These are phyloP conservation scores for Neoboletus subvelutipes DNA, from an alignment of 768 basidiomycete species.

Conservation along the genomic window DNA sequence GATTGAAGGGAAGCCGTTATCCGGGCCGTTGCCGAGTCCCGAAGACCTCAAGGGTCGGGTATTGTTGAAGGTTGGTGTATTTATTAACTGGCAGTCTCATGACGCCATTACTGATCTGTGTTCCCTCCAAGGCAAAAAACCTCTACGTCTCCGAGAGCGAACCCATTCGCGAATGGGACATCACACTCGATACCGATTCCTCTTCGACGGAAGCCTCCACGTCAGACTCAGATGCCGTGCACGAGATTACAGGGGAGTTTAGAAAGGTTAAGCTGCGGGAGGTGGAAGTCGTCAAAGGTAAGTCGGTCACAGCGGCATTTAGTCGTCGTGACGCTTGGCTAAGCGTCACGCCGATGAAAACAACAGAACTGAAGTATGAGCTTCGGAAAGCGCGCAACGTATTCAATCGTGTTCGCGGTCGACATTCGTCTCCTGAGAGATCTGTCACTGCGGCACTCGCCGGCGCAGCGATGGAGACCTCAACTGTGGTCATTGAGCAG, in stretches of 20 bases:
- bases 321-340: slow-evolving; percentile 13
- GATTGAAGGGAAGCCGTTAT: slow-evolving; percentile 45
- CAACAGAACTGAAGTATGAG: slow-evolving; percentile 39
- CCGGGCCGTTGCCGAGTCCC: slow-evolving; percentile 76
- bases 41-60: slow-evolving; percentile 75
- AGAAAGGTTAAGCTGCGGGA: slow-evolving; percentile 29
- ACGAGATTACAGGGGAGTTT: slow-evolving; percentile 29
- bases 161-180: slow-evolving; percentile 31
- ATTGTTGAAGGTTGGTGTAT: slow-evolving; percentile 69
- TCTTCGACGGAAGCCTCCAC: slow-evolving; percentile 43
- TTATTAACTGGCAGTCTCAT: background rate
- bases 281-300: slow-evolving; percentile 39
- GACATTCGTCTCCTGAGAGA: slow-evolving; percentile 23
- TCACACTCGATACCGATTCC: slow-evolving; percentile 40
- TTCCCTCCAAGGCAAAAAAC: slow-evolving; percentile 64
- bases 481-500: slow-evolving; percentile 19
- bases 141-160: slow-evolving; percentile 51
- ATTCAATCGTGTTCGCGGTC: slow-evolving; percentile 42
- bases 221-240: slow-evolving; percentile 28
- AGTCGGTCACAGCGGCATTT: background rate
- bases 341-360: slow-evolving; percentile 9
- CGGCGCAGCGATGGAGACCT: slow-evolving; percentile 4
- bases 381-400: slow-evolving; percentile 41
- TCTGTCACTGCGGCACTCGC: slow-evolving; percentile 19
- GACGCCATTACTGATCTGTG: background rate